Percentiles rank a stretch among this genome's conserved stretches.
phyloP scores from a whole-genome alignment of 257 asterid genomes.

The Ocimum tenuiflorum region DNA sequence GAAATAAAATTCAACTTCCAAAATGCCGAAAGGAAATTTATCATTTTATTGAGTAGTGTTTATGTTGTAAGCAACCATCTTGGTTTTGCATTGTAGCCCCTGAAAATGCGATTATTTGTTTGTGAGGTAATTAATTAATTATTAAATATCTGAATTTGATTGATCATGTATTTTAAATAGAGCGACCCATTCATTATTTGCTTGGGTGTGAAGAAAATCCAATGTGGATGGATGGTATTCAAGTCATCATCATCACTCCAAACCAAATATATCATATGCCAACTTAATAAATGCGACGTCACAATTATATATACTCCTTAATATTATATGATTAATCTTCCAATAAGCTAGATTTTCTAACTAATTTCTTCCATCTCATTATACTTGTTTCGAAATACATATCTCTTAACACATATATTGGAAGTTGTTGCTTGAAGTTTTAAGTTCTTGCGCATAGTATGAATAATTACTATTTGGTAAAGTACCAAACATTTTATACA shows the following conservation, averaged over 20 bases:
- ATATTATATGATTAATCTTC: too few species aligned
- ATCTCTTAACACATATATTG: background rate
- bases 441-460: background rate
- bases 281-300: background rate
- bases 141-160: background rate
- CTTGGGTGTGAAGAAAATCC: constrained; percentile 22
- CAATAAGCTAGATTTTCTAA: too few species aligned
- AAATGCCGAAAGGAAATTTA: too few species aligned
- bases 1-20: too few species aligned
- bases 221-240: background rate
- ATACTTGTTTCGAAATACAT: too few species aligned
- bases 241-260: constrained; percentile 3
- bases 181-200: constrained; percentile 5
- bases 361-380: too few species aligned
- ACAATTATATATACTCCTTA: too few species aligned
- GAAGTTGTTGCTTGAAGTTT: constrained; percentile 7
- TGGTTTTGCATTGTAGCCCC: too few species aligned
- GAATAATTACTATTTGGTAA: constrained; percentile 11
- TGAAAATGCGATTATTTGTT: background rate
- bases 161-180: background rate
- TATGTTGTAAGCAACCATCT: too few species aligned
- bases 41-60: too few species aligned
- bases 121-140: background rate
- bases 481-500: constrained; percentile 11
- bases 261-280: background rate